phyloP scores from a whole-genome alignment of 2,329 filamentous ascomycete genomes.

The Alternaria dauci region DNA sequence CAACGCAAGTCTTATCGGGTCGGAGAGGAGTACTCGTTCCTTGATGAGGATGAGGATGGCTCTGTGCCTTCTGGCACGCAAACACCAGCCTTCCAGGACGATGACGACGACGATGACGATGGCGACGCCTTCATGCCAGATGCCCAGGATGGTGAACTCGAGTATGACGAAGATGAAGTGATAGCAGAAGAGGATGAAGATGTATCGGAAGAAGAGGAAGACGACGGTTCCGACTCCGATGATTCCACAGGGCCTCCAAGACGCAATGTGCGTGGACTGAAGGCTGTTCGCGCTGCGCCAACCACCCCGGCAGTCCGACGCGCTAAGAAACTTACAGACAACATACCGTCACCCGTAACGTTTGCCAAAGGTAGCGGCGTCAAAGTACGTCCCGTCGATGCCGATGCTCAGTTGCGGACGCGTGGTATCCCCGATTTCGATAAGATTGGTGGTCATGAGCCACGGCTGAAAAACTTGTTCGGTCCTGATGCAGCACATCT shows the following conservation, averaged over 20 bases:
- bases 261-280: slow-evolving; percentile 13
- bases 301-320: slow-evolving; percentile 10
- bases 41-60: slow-evolving; percentile 33
- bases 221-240: slow-evolving; percentile 26
- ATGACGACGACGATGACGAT: slow-evolving; percentile 26
- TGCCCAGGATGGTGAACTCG: slow-evolving; percentile 34
- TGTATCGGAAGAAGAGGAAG: slow-evolving; percentile 19
- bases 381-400: slow-evolving; percentile 21
- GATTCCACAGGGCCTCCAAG: slow-evolving; percentile 12
- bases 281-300: slow-evolving; percentile 16
- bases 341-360: slow-evolving; percentile 17
- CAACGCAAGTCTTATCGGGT: slow-evolving; percentile 30
- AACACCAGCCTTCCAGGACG: slow-evolving; percentile 17
- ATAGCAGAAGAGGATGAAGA: slow-evolving; percentile 30
- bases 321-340: slow-evolving; percentile 8
- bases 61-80: slow-evolving; percentile 17
- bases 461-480: slow-evolving; percentile 60
- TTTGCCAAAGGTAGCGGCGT: slow-evolving; percentile 26
- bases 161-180: slow-evolving; percentile 49
- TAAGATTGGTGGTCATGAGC: slow-evolving; percentile 43
- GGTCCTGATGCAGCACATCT: slow-evolving; percentile 61
- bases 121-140: slow-evolving; percentile 39
- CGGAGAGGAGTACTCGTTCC: slow-evolving; percentile 33
- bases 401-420: slow-evolving; percentile 27
- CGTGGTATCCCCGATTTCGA: slow-evolving; percentile 45